Evolutionary conservation across 1,284 basidiomycete genomes (phyloP).

Genomic region (Hypsizygus ulmarius): DNA sequence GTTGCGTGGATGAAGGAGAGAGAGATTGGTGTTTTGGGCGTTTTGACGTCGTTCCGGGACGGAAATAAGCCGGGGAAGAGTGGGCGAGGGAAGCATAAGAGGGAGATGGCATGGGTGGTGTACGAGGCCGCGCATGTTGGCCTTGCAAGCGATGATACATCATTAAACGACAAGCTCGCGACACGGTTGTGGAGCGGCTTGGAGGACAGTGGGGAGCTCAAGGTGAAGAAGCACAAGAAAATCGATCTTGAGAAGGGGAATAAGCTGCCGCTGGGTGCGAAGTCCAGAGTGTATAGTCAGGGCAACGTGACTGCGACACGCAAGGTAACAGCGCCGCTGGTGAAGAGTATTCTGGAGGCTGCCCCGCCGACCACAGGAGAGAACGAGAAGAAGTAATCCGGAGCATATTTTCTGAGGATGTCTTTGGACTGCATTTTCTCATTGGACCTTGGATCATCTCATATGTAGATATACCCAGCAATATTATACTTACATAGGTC

Average conservation of each 20-base stretch:
- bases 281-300: conserved; percentile 65
- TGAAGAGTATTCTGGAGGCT: conserved; percentile 52
- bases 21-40: conserved; percentile 64
- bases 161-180: conserved; percentile 32
- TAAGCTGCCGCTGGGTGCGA: conserved; percentile 14
- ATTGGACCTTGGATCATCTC: too few species aligned
- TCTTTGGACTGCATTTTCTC: too few species aligned
- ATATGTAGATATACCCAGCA: too few species aligned
- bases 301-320: conserved; percentile 71
- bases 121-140: conserved; percentile 20
- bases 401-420: too few species aligned
- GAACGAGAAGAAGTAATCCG: not conserved
- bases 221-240: conserved; percentile 41
- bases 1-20: conserved; percentile 67
- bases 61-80: conserved; percentile 40
- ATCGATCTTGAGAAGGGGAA: conserved; percentile 17
- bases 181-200: conserved; percentile 51
- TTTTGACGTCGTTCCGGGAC: conserved; percentile 68
- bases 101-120: conserved; percentile 72
- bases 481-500: too few species aligned
- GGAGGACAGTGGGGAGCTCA: conserved; percentile 52
- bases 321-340: conserved; percentile 77
- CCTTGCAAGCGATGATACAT: not conserved
- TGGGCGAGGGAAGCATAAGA: conserved; percentile 58
- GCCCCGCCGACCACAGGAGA: not conserved